Evolutionary conservation across 352 stramenopile genomes (phyloP).

Genomic region (Aphanomyces cochlioides): DNA sequence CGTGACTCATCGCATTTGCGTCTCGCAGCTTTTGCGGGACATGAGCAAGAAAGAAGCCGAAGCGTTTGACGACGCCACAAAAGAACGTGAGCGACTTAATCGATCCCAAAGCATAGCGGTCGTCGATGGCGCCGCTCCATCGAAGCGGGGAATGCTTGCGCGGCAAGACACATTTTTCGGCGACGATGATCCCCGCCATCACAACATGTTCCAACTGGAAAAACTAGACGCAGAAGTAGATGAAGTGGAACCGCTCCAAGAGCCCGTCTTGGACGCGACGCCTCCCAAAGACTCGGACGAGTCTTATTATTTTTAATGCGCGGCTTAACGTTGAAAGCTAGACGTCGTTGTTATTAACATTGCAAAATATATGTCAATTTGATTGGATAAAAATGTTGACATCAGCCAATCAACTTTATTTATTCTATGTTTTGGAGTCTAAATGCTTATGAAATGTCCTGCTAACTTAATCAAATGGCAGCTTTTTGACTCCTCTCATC

Average conservation of each 20-base stretch:
- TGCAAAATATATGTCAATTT: too few relatives aligned
- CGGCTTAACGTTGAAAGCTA: too few relatives aligned
- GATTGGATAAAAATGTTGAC: too few relatives aligned
- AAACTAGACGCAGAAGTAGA: background rate
- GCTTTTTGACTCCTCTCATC: too few relatives aligned
- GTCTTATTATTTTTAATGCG: conserved; percentile 23
- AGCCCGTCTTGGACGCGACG: background rate
- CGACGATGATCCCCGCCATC: conserved; percentile 10
- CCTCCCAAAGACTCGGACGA: conserved; percentile 3
- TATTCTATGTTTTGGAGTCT: too few relatives aligned
- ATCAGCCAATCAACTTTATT: too few relatives aligned
- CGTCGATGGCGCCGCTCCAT: conserved; percentile 1
- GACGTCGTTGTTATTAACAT: too few relatives aligned
- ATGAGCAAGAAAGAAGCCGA: conserved; percentile 36
- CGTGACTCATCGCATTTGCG: conserved; percentile 56
- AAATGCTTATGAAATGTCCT: too few relatives aligned
- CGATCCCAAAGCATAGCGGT: background rate
- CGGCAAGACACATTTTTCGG: conserved; percentile 24
- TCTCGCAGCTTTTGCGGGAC: conserved; percentile 62
- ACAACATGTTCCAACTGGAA: conserved; percentile 19
- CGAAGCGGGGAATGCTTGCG: background rate
- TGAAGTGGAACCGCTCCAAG: conserved; percentile 8
- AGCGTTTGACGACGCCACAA: conserved; percentile 5
- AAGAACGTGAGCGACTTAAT: background rate
- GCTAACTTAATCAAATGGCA: too few relatives aligned